Evolutionary conservation across 78 protist genomes (phyloP), one percentile per base, ranked within the genome.

Genomic region (Dictyostelium citrinum): DNA sequence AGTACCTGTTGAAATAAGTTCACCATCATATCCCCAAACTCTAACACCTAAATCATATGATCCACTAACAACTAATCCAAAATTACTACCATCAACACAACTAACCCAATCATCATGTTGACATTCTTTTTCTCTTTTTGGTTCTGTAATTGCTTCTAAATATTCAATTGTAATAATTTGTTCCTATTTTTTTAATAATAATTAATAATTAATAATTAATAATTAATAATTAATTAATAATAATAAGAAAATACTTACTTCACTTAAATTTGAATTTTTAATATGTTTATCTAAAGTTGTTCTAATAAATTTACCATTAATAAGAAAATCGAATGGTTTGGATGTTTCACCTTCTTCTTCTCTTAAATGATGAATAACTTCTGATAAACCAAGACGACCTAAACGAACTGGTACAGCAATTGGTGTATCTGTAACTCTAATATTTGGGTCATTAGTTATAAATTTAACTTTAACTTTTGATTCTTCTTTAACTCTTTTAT

Each of bases 361-460:
- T 24, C 55, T 14, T 20, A 91, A 95, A 58, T 90, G 96, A 51
- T 96, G 94, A 9, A 96, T 80, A 9, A 94, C 91, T 72, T 96
- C 97, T 55, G 95, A 88, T 20, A 96, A 90, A 24, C 97, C 97
- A 11, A 79, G 70, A 81, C 97, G 95, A 31, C 96, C 90, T 27
- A 96, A 68, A 20, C 91, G 67, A 16, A 84, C 79, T 43, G 97
- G 96, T n/a, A 96, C 90, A 3, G 83, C 95, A 78, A 96, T 12
- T 33, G 96, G 95, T 85, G 60, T 45, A 75, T 94, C 95, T 68
- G 91, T 81, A 11, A 96, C 97, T 39, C 77, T 46, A 29, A 68
- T 68, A 27, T 81, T 71, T 55, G 82, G 46, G n/a, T 90, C 91
- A 58, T 91, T 35, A 2, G 97, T 92, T 11, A 83, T 41, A 78